Evolutionary conservation across 2,329 filamentous ascomycete genomes (phyloP).

Genomic region (Xylariaceae sp.): DNA sequence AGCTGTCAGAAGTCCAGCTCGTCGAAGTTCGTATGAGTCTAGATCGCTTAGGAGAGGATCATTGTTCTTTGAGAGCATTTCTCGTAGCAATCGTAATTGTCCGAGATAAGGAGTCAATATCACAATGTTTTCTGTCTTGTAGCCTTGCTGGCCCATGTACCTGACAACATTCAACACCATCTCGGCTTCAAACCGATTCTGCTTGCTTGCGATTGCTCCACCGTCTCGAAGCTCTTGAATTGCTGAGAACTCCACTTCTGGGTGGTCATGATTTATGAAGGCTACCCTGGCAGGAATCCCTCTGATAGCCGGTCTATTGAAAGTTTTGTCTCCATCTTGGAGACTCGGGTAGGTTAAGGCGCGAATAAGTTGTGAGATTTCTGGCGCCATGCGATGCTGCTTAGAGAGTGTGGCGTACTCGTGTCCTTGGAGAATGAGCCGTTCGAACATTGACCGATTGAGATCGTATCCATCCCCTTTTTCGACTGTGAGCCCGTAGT

Average conservation of each 20-base stretch:
- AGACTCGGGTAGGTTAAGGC: conserved; percentile 62
- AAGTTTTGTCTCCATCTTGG: conserved; percentile 49
- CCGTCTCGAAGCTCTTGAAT: conserved; percentile 51
- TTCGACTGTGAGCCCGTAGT: conserved; percentile 60
- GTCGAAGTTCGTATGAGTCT: conserved; percentile 61
- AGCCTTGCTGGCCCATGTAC: conserved; percentile 71
- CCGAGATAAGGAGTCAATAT: conserved; percentile 72
- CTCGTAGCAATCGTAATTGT: conserved; percentile 58
- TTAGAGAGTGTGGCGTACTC: conserved; percentile 52
- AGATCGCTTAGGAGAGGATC: conserved; percentile 68
- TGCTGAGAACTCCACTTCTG: conserved; percentile 45
- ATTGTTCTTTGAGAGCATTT: conserved; percentile 52
- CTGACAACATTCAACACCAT: conserved; percentile 65
- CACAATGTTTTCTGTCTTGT: conserved; percentile 62
- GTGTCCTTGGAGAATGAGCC: conserved; percentile 56
- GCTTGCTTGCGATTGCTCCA: conserved; percentile 51
- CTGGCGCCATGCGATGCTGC: conserved; percentile 68
- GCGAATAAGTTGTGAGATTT: conserved; percentile 60
- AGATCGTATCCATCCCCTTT: conserved; percentile 64
- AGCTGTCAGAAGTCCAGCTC: conserved; percentile 58
- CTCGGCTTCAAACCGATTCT: conserved; percentile 62
- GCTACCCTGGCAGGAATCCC: conserved; percentile 61
- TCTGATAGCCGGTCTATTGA: conserved; percentile 41
- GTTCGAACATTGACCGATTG: conserved; percentile 67
- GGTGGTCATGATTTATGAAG: conserved; percentile 62